Evolutionary conservation across 768 basidiomycete genomes (phyloP).

Genomic region (Sutorius australiensis): DNA sequence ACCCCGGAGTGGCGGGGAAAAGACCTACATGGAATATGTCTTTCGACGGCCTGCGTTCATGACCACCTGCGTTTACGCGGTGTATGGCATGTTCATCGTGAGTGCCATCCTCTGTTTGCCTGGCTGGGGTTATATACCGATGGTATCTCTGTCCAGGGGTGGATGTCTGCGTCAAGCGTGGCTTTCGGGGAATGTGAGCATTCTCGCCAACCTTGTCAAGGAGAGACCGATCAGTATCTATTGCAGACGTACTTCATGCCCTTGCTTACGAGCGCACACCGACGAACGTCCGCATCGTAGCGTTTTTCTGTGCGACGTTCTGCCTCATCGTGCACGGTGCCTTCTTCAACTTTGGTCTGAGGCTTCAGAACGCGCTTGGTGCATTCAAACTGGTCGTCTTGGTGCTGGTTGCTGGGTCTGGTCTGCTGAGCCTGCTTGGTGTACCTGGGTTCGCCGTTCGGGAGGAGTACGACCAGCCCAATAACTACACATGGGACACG

Average conservation of each 20-base stretch:
- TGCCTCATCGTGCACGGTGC: slow-evolving; percentile 56
- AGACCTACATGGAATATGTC: slow-evolving; percentile 72
- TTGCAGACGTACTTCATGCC: slow-evolving; percentile 57
- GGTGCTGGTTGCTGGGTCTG: slow-evolving; percentile 47
- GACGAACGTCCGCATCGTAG: slow-evolving; percentile 48
- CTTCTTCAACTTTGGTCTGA: slow-evolving; percentile 51
- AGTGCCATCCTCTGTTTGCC: slow-evolving; percentile 17
- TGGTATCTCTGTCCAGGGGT: slow-evolving; percentile 39
- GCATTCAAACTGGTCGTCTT: slow-evolving; percentile 59
- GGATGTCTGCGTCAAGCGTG: slow-evolving; percentile 53
- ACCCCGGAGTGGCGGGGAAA: slow-evolving; percentile 70
- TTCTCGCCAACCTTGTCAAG: not conserved
- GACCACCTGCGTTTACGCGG: slow-evolving; percentile 53
- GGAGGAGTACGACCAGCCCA: slow-evolving; percentile 48
- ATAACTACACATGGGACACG: slow-evolving; percentile 55
- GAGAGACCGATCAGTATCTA: not conserved
- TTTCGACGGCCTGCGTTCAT: slow-evolving; percentile 60
- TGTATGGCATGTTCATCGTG: slow-evolving; percentile 57
- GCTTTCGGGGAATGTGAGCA: slow-evolving; percentile 70
- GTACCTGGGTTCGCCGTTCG: slow-evolving; percentile 48
- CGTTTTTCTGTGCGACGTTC: slow-evolving; percentile 53
- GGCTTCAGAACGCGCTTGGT: slow-evolving; percentile 61
- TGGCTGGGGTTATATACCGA: not conserved
- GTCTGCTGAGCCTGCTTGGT: slow-evolving; percentile 48
- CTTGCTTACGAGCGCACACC: slow-evolving; percentile 43